phyloP scores from a whole-genome alignment of 129 eudicot species.

The Deinandra increscens region DNA sequence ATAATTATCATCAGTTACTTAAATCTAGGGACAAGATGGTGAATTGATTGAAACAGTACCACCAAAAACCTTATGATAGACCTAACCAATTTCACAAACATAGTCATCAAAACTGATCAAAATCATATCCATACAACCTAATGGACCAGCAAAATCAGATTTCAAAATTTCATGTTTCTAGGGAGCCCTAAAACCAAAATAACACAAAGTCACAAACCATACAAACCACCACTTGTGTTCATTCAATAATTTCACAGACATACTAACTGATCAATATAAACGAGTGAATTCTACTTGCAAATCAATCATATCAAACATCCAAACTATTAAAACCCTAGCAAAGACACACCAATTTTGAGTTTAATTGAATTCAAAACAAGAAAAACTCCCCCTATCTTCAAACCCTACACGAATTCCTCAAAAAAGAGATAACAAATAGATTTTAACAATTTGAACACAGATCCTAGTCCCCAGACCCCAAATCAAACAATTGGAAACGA shows the following conservation, averaged over 20 bases:
- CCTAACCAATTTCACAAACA: background rate
- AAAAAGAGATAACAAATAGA: background rate
- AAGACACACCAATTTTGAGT: background rate
- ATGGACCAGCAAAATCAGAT: background rate
- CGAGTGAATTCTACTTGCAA: background rate
- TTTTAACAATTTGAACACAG: background rate
- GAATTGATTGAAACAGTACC: no score
- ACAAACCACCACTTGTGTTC: conserved; percentile 5
- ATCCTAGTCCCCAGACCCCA: conserved; percentile 19
- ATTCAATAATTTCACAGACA: conserved; percentile 1
- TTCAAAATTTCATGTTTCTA: background rate
- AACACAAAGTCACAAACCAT: background rate
- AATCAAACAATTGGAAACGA: conserved; percentile 16
- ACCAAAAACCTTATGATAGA: no score
- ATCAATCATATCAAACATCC: no score
- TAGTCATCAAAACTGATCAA: background rate
- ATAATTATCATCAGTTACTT: background rate
- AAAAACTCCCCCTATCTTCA: background rate
- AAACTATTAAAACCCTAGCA: conserved; percentile 23
- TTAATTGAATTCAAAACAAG: background rate
- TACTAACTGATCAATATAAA: background rate
- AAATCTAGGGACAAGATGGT: background rate
- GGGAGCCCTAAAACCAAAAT: background rate
- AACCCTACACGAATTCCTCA: background rate
- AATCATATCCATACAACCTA: background rate